Base-by-base conservation (phyloP, 2,329 filamentous ascomycete species). In the Sphaerulina populicola region DNA sequence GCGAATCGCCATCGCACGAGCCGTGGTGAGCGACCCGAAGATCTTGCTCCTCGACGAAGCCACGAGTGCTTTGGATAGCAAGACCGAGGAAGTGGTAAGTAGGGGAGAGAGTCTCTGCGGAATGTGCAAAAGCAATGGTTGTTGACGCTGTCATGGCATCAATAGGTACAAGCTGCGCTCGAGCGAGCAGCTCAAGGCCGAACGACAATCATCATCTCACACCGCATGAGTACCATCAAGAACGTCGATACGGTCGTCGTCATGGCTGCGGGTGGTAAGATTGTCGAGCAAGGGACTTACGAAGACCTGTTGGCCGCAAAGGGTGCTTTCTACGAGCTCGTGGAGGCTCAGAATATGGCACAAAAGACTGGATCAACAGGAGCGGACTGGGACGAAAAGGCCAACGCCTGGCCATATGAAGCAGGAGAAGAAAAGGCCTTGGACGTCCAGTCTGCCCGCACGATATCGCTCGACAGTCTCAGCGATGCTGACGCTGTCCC, bases 21-120 rank as follows among this genome's bases (percentile, higher is more conserved):
- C 77, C 0, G 64, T 81, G 4, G 67, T 80, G 4, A 69, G 77
- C 1, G 69, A 74, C n/a, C 77, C 77, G 0, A 62, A 65, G 7
- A 62, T 82, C 4, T 63, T 82, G 3, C 65, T 82, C 0, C 67
- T 83, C 0, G 79, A 83, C 46, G 78, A 82, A 62, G 78, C 79
- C 4, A 82, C 79, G 0, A 75, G 71, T 3, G 74, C 71, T 49
- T 71, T 87, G 0, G 83, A 87, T 57, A 80, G 80, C 0, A 77
- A 83, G 60, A 80, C 77, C 0, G 83, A 86, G 62, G 77, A 77
- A 56, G 69, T 82, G 0, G 80, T 87, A 8, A 48, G 45, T 41
- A 31, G n/a, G 7, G 18, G 8, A 23, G 7, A 33, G 8, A 23
- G 18, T 18, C 9, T 12, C 2, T 15, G 3, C 12, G 12, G 33